Evolutionary conservation across 208 protist genomes (phyloP).

Genomic region (Trypanosomatidae sp.): DNA sequence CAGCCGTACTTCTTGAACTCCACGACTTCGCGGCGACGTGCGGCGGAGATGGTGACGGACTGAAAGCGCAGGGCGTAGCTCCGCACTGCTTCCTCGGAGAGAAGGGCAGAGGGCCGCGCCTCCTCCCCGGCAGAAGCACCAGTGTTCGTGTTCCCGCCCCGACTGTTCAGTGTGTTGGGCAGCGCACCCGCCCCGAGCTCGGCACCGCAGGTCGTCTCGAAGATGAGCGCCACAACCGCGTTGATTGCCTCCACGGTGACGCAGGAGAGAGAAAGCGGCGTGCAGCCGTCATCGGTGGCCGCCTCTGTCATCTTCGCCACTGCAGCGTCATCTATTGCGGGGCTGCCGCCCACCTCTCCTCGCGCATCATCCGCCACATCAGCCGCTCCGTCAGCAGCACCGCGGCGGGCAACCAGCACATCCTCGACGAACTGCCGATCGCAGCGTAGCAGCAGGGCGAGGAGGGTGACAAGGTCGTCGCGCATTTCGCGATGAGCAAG

Average conservation of each 20-base stretch:
- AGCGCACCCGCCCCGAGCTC: slow-evolving; percentile 32
- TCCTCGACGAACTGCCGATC: slow-evolving; percentile 21
- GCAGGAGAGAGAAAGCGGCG: slow-evolving; percentile 17
- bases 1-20: slow-evolving; percentile 80
- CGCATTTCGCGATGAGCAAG: slow-evolving; percentile 56
- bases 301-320: too few relatives aligned
- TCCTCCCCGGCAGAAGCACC: neutral
- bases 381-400: neutral
- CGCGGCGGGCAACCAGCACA: slow-evolving; percentile 16
- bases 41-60: slow-evolving; percentile 55
- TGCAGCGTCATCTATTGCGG: too few relatives aligned
- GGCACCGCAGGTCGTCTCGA: slow-evolving; percentile 67
- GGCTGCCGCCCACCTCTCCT: too few relatives aligned
- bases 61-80: slow-evolving; percentile 49
- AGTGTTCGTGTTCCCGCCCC: too few relatives aligned
- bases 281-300: neutral
- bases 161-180: too few relatives aligned
- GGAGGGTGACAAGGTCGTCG: slow-evolving; percentile 59
- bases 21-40: slow-evolving; percentile 24
- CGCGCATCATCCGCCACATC: too few relatives aligned
- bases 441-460: slow-evolving; percentile 40
- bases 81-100: slow-evolving; percentile 29
- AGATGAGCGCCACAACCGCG: slow-evolving; percentile 49
- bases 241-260: slow-evolving; percentile 60
- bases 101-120: neutral